A percentile compares a stretch with the other conserved stretches of the same genome.
Evolutionary conservation across 352 stramenopile genomes (phyloP).

Genomic region (Pythium sukuiense): DNA sequence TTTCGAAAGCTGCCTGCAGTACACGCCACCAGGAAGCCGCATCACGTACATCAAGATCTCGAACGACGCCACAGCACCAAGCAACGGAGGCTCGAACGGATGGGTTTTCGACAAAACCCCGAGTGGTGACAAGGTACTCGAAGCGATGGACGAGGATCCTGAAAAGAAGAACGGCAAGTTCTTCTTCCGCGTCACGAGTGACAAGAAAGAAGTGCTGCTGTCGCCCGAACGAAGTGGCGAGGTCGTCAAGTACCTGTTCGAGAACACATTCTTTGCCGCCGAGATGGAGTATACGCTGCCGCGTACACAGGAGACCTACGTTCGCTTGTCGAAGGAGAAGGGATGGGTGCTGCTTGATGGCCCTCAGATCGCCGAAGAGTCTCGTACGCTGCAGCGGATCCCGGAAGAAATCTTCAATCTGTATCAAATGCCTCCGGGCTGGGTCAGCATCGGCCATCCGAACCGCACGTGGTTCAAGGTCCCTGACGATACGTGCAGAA

Average conservation of each 20-base stretch:
- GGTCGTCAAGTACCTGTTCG: conserved; percentile 62
- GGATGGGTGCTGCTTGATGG: conserved; percentile 69
- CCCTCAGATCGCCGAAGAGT: conserved; percentile 13
- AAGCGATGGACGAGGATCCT: conserved; percentile 68
- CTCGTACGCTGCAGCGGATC: conserved; percentile 54
- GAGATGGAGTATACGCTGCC: conserved; percentile 83
- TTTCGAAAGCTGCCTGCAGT: conserved; percentile 78
- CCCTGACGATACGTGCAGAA: conserved; percentile 62
- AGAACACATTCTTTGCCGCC: conserved; percentile 70
- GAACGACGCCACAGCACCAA: conserved; percentile 39
- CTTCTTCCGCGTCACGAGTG: conserved; percentile 70
- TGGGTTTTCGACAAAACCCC: conserved; percentile 73
- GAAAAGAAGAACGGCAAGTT: conserved; percentile 84
- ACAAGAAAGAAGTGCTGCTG: conserved; percentile 73
- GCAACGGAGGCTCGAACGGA: conserved; percentile 46
- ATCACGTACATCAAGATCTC: conserved; percentile 85
- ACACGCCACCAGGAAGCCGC: conserved; percentile 67
- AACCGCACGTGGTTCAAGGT: conserved; percentile 86
- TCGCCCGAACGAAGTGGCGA: conserved; percentile 70
- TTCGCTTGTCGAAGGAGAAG: conserved; percentile 76
- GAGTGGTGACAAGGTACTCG: conserved; percentile 63
- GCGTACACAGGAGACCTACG: conserved; percentile 68
- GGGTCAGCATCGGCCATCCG: conserved; percentile 75
- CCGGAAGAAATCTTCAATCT: conserved; percentile 80
- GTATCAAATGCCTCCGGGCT: conserved; percentile 72